Evolutionary conservation across 257 asterid species (phyloP).

Genomic region (Ilex asprella): DNA sequence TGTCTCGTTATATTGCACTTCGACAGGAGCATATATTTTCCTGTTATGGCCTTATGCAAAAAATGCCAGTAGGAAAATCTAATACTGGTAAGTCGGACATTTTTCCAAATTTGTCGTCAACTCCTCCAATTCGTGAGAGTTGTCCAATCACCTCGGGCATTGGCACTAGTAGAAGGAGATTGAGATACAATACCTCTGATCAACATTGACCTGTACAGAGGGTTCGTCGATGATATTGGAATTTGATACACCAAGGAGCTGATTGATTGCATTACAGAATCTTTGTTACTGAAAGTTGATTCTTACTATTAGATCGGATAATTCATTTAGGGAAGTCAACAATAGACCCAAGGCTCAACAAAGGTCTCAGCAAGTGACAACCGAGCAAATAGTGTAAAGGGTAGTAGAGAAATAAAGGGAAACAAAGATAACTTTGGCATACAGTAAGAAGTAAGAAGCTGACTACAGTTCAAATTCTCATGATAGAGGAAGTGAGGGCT

Average conservation of each 20-base stretch:
- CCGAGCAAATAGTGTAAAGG: conserved; percentile 5
- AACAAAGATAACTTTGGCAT: not conserved
- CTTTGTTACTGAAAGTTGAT: not conserved
- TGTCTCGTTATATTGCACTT: too few relatives aligned
- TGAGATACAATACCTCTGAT: conserved; percentile 1
- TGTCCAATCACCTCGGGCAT: conserved; percentile 1
- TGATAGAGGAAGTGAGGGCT: not conserved
- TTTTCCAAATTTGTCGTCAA: not conserved
- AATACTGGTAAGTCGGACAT: not conserved
- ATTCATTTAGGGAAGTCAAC: not conserved
- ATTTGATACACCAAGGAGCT: not conserved
- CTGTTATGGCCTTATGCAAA: not conserved
- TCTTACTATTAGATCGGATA: not conserved
- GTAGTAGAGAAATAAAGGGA: not conserved
- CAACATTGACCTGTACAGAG: conserved; percentile 4
- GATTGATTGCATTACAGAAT: not conserved
- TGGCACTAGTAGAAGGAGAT: conserved; percentile 10
- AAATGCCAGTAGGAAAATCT: too few relatives aligned
- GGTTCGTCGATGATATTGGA: conserved; percentile 5
- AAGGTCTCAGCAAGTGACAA: conserved; percentile 3
- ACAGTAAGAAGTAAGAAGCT: conserved; percentile 11
- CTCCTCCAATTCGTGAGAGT: not conserved
- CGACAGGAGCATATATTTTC: not conserved
- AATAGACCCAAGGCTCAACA: not conserved
- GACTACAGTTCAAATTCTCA: conserved; percentile 7